Percentiles rank a stretch among this genome's conserved stretches.
Conservation (phyloP, 345 rosid species). For the Carallia pectinifolia region DNA sequence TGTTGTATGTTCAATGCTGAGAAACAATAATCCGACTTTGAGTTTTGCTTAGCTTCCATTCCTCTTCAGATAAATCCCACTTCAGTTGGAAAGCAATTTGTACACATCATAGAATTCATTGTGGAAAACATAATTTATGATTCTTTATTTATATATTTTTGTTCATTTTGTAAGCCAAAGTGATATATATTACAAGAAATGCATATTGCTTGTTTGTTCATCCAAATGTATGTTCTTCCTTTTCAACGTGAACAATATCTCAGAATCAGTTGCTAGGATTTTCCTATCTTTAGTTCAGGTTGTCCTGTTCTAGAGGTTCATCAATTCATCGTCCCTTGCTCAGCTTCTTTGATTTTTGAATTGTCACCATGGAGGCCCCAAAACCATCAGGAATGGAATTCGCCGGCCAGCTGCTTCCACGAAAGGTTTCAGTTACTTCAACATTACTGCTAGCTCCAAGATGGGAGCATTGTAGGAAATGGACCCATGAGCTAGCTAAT, state of each 20-base stretch:
- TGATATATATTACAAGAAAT: neutral
- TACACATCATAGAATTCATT: conserved; percentile 23
- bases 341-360: neutral
- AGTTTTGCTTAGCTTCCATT: conserved; percentile 16
- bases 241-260: neutral
- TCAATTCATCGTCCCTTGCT: neutral
- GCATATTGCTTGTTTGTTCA: neutral
- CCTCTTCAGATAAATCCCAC: conserved; percentile 5
- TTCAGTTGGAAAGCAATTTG: conserved; percentile 18
- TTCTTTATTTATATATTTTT: too few relatives aligned
- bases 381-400: neutral
- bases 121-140: conserved; percentile 18
- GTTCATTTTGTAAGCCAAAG: conserved; percentile 6
- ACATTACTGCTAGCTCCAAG: conserved; percentile 17
- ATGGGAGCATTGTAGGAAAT: conserved; percentile 7
- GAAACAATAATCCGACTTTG: conserved; percentile 25
- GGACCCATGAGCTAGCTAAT: conserved; percentile 24
- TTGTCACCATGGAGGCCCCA: neutral
- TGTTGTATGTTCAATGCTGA: conserved; percentile 27
- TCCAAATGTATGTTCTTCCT: neutral
- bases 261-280: neutral
- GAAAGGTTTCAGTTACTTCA: neutral
- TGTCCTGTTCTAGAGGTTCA: neutral
- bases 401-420: conserved; percentile 5
- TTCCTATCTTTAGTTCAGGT: neutral